Conservation (phyloP, 2,329 filamentous ascomycete species). For the Macrophomina pseudophaseolina region DNA sequence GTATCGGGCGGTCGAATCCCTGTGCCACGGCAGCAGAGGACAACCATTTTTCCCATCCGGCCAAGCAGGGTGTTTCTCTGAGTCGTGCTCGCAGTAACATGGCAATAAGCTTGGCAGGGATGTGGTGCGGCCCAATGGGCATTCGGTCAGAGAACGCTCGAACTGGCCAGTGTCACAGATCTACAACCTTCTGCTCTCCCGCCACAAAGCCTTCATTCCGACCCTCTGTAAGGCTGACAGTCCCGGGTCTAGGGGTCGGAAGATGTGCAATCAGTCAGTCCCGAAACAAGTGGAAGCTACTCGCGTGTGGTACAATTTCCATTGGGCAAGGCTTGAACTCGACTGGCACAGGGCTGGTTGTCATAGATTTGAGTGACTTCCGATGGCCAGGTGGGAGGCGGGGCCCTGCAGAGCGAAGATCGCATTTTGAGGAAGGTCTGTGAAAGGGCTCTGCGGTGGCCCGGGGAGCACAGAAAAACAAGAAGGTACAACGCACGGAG, state of each 20-base stretch:
- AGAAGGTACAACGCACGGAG: neutral
- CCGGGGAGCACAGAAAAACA: neutral
- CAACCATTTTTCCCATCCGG: neutral
- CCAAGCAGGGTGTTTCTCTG: neutral
- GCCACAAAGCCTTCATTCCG: slow-evolving; percentile 2
- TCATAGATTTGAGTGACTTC: neutral
- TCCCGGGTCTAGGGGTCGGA: neutral
- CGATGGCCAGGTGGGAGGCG: neutral
- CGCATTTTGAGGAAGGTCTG: neutral
- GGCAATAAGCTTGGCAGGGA: neutral
- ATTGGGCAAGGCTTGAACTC: neutral
- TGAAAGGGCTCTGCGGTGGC: neutral
- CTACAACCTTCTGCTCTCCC: neutral
- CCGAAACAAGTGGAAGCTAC: neutral
- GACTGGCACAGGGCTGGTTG: neutral
- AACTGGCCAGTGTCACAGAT: neutral
- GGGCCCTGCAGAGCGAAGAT: neutral
- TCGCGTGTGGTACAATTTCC: neutral
- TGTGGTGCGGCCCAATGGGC: neutral
- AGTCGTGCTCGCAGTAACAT: neutral
- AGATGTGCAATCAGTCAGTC: neutral
- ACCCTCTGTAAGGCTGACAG: neutral
- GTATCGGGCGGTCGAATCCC: neutral
- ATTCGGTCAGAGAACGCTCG: neutral
- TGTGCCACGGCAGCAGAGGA: neutral